These are phyloP conservation scores for Grosmannia clavigera DNA, from an alignment of 2,329 filamentous ascomycete species.

Conservation along the genomic window DNA sequence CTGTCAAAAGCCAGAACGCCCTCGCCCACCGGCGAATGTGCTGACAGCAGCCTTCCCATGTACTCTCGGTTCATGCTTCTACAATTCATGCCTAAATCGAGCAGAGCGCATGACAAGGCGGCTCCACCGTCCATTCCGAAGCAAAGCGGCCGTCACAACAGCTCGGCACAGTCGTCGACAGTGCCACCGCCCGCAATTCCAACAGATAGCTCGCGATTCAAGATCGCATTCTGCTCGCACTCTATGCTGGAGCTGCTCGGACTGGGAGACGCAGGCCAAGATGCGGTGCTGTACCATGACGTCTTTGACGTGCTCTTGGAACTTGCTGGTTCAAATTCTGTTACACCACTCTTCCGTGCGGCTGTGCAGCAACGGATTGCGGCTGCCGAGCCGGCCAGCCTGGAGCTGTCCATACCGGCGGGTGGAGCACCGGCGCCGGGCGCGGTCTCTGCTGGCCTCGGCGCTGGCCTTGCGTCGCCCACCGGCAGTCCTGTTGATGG, in stretches of 20 bases:
- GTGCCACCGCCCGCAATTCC: conserved; percentile 2
- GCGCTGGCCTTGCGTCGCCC: conserved; percentile 8
- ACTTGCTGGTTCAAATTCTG: conserved; percentile 28
- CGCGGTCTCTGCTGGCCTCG: conserved; percentile 4
- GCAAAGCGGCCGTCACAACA: conserved; percentile 8
- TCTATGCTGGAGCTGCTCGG: conserved; percentile 33
- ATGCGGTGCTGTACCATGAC: conserved; percentile 32
- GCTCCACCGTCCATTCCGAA: conserved; percentile 3
- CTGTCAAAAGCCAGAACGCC: too few relatives aligned
- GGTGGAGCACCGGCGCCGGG: conserved; percentile 1
- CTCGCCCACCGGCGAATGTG: too few relatives aligned
- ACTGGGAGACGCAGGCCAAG: conserved; percentile 21
- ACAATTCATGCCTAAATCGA: conserved; percentile 12
- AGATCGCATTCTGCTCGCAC: conserved; percentile 27
- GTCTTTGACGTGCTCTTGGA: conserved; percentile 42
- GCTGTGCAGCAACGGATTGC: conserved; percentile 27
- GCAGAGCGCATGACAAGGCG: conserved; percentile 12
- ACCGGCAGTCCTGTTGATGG: neutral
- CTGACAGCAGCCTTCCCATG: conserved; percentile 1
- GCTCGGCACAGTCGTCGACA: neutral
- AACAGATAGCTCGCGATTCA: conserved; percentile 18
- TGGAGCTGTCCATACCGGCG: conserved; percentile 11
- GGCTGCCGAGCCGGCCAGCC: conserved; percentile 11
- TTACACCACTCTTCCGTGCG: conserved; percentile 31
- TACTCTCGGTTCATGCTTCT: conserved; percentile 20